Conservation (phyloP, 2,329 filamentous ascomycete genomes). For the Neonectria faginata region DNA sequence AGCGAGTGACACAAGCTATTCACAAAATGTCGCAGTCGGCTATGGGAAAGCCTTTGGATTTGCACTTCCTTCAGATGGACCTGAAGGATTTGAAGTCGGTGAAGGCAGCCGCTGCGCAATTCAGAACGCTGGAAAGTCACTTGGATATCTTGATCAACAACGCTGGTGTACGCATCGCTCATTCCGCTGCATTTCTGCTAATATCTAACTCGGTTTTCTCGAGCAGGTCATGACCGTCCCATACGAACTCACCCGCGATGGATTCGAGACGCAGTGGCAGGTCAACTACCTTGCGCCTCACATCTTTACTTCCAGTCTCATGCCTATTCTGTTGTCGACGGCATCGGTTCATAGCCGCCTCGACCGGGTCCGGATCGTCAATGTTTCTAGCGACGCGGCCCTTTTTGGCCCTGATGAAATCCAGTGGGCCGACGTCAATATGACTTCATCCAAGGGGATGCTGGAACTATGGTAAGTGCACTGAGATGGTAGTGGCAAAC, state of each 20-base stretch:
- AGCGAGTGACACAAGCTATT: too few species aligned
- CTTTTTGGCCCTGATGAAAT: slow-evolving; percentile 36
- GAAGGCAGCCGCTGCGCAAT: too few species aligned
- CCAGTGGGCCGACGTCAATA: slow-evolving; percentile 40
- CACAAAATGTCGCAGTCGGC: too few species aligned
- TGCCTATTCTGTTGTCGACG: slow-evolving; percentile 32
- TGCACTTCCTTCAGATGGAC: too few species aligned
- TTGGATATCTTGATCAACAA: slow-evolving; percentile 35
- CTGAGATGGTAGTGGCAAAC: fast-evolving
- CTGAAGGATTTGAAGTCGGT: too few species aligned
- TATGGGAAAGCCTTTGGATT: too few species aligned
- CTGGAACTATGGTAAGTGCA: slow-evolving; percentile 34
- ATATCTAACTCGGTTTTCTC: slow-evolving; percentile 30
- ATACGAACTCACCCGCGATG: slow-evolving; percentile 37
- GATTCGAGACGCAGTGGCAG: slow-evolving; percentile 41
- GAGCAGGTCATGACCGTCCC: slow-evolving; percentile 39
- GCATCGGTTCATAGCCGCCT: slow-evolving; percentile 24
- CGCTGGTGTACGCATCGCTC: slow-evolving; percentile 16
- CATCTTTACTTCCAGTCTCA: slow-evolving; percentile 32
- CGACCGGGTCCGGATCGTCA: slow-evolving; percentile 40
- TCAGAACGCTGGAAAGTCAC: slow-evolving; percentile 23
- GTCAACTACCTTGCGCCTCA: slow-evolving; percentile 40
- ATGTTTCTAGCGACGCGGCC: slow-evolving; percentile 42
- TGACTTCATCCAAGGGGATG: slow-evolving; percentile 34
- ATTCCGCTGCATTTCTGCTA: neutral